Conservation (phyloP, 2,329 filamentous ascomycete species). For the Fusarium pseudonygamai region DNA sequence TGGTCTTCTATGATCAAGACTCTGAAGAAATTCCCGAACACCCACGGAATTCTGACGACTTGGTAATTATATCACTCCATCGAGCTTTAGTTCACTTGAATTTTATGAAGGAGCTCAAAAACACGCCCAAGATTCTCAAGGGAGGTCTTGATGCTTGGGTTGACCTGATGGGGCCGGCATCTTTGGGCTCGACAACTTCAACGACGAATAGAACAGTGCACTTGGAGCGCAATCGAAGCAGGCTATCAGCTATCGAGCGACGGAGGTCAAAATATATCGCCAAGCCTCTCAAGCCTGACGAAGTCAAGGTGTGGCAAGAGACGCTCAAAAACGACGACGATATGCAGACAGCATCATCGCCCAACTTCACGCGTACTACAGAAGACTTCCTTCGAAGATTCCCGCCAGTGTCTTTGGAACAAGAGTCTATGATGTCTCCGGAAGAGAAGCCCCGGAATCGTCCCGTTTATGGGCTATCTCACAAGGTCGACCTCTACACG, state of each 20-base stretch:
- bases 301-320: constrained; percentile 83
- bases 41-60: constrained; percentile 52
- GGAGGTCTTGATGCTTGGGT: constrained; percentile 90
- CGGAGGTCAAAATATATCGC: constrained; percentile 58
- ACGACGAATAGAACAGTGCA: constrained; percentile 24
- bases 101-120: constrained; percentile 76
- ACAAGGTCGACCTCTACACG: constrained; percentile 53
- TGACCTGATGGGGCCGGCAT: constrained; percentile 78
- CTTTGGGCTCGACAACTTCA: constrained; percentile 60
- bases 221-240: constrained; percentile 44
- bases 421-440: constrained; percentile 67
- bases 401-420: constrained; percentile 72
- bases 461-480: constrained; percentile 44
- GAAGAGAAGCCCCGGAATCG: constrained; percentile 33
- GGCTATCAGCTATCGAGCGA: constrained; percentile 46
- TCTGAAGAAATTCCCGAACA: constrained; percentile 60
- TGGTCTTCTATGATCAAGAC: constrained; percentile 89
- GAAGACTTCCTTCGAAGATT: constrained; percentile 88
- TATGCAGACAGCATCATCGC: constrained; percentile 58
- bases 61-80: constrained; percentile 75
- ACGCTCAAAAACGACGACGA: constrained; percentile 75
- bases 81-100: constrained; percentile 87
- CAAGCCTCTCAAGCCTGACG: constrained; percentile 80
- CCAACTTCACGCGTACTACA: constrained; percentile 71
- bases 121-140: constrained; percentile 78